Percentiles rank a stretch among this genome's conserved stretches.
Evolutionary conservation across 306 rosid species (phyloP).

Genomic region (Mucuna pruriens): DNA sequence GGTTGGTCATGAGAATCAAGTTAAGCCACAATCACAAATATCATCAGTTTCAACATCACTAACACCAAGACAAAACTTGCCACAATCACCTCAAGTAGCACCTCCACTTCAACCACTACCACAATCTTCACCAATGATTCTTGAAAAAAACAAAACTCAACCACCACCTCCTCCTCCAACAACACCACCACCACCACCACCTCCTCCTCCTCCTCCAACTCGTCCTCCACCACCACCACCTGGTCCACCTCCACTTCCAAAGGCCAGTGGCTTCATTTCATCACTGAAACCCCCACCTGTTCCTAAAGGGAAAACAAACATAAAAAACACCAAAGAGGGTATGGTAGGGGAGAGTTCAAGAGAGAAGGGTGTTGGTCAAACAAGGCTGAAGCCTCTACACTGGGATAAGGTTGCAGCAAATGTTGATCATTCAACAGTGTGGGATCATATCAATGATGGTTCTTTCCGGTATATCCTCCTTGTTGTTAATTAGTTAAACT

Average conservation of each 20-base stretch:
- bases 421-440: constrained; percentile 82
- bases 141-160: constrained; percentile 42
- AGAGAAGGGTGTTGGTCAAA: constrained; percentile 40
- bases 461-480: constrained; percentile 63
- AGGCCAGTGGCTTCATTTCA: constrained; percentile 42
- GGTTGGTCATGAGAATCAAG: constrained; percentile 2
- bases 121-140: constrained; percentile 39
- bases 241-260: constrained; percentile 49
- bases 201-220: not conserved
- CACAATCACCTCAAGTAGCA: constrained; percentile 10
- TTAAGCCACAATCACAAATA: constrained; percentile 31
- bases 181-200: constrained; percentile 27
- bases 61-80: constrained; percentile 25
- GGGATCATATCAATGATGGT: constrained; percentile 85
- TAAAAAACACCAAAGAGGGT: constrained; percentile 35
- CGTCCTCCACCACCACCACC: constrained; percentile 25
- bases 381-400: constrained; percentile 79
- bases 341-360: constrained; percentile 44
- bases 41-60: constrained; percentile 25
- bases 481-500: too few relatives aligned
- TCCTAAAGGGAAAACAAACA: constrained; percentile 48
- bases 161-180: constrained; percentile 15
- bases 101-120: constrained; percentile 23
- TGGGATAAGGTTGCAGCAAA: constrained; percentile 90
- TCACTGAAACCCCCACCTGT: constrained; percentile 51